Conservation (phyloP, 2,329 filamentous ascomycete species). For the Ceratocystis alfenasii region DNA sequence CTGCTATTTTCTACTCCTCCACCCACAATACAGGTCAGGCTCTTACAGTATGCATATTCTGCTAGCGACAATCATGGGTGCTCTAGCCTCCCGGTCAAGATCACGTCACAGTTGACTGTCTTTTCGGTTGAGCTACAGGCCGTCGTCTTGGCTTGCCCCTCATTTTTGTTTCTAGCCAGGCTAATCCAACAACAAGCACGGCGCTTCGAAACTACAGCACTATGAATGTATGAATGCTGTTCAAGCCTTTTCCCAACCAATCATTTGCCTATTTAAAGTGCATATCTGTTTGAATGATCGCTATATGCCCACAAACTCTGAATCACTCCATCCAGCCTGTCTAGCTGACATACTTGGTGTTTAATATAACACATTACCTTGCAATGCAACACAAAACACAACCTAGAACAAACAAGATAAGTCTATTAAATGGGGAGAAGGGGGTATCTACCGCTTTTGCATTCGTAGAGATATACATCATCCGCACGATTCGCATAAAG, state of each 20-base stretch:
- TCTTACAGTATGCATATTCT: neutral
- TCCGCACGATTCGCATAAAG: too few species aligned
- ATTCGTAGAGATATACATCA: too few species aligned
- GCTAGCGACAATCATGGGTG: neutral
- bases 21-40: neutral
- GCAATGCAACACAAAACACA: conserved; percentile 8
- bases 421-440: too few species aligned
- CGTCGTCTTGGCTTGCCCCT: neutral
- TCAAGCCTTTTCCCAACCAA: too few species aligned
- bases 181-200: too few species aligned
- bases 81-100: neutral
- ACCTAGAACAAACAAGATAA: neutral
- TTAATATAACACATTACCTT: neutral
- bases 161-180: neutral
- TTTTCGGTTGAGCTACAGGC: neutral
- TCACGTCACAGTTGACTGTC: neutral
- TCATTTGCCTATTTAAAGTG: too few species aligned
- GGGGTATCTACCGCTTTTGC: too few species aligned
- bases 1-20: too few species aligned
- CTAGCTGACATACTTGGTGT: neutral
- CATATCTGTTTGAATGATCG: too few species aligned
- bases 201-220: too few species aligned
- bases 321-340: neutral
- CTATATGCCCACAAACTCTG: too few species aligned
- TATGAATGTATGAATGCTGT: too few species aligned